Evolutionary conservation across 139 green algal species (phyloP).

Genomic region (Pedinophyceae sp.): DNA sequence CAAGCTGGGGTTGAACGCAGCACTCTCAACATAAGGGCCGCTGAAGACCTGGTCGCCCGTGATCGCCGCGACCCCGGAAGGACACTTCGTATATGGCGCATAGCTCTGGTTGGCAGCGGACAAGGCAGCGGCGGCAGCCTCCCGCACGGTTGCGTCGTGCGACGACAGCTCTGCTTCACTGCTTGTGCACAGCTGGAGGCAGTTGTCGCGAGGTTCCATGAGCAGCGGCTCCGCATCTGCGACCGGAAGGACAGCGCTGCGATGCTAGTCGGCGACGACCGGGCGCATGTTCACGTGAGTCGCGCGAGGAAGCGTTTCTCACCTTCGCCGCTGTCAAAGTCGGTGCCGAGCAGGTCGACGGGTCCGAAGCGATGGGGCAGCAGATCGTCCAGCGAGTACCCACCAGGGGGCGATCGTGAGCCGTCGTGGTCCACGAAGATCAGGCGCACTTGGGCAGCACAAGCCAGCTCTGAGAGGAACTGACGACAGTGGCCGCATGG

Average conservation of each 20-base stretch:
- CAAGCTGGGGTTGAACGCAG: background rate
- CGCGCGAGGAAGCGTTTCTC: background rate
- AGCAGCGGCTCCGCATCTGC: too few species aligned
- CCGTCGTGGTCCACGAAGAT: conserved; percentile 23
- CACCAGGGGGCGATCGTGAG: background rate
- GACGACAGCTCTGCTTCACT: background rate
- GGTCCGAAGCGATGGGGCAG: conserved; percentile 59
- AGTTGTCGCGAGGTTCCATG: background rate
- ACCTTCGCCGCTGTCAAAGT: background rate
- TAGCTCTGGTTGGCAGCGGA: background rate
- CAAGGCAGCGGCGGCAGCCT: background rate
- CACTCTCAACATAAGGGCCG: background rate
- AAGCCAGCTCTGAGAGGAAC: conserved; percentile 58
- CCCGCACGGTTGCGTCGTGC: too few species aligned
- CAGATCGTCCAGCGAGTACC: conserved; percentile 37
- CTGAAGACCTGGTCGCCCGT: background rate
- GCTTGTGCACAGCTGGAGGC: background rate
- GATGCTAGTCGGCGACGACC: background rate
- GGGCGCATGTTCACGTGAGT: background rate
- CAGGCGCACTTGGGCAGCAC: conserved; percentile 41
- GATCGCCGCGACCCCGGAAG: background rate
- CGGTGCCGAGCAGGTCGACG: conserved; percentile 30
- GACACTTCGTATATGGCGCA: background rate
- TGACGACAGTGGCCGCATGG: conserved; percentile 79
- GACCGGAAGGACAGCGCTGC: background rate